Evolutionary conservation across 73 alveolate species (phyloP).

Genomic region (Tetrahymena elliotti): DNA sequence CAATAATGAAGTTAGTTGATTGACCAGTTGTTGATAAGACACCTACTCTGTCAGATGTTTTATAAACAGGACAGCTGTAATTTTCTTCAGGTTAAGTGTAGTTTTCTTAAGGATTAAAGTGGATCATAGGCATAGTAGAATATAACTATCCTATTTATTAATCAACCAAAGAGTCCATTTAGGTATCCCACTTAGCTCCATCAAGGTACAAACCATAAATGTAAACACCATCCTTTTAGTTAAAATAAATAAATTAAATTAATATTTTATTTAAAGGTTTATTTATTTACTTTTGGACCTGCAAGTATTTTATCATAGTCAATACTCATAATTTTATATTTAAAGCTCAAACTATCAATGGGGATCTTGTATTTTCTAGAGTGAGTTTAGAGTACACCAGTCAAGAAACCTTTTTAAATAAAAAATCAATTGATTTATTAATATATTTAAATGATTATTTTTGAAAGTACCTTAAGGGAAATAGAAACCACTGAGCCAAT

Average conservation of each 20-base stretch:
- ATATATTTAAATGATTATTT: background rate
- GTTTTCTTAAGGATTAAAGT: conserved; percentile 47
- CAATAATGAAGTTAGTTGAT: conserved; percentile 87
- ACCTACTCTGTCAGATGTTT: conserved; percentile 93
- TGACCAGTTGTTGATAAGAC: conserved; percentile 94
- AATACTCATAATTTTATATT: conserved; percentile 47
- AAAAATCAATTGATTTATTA: background rate
- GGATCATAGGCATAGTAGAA: conserved; percentile 54
- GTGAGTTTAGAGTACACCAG: conserved; percentile 90
- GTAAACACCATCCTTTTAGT: conserved; percentile 79
- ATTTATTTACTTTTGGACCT: conserved; percentile 30
- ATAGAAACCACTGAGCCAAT: conserved; percentile 94
- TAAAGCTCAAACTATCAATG: conserved; percentile 56
- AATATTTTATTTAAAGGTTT: conserved; percentile 11
- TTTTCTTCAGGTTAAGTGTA: conserved; percentile 81
- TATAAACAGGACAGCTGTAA: conserved; percentile 85
- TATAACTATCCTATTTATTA: conserved; percentile 52
- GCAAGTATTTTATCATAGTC: conserved; percentile 36
- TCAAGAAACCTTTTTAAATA: conserved; percentile 47
- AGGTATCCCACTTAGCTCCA: conserved; percentile 86
- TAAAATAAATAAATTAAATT: conserved; percentile 28
- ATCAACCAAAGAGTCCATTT: conserved; percentile 53
- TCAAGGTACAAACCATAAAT: conserved; percentile 88
- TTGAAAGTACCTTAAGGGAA: conserved; percentile 77
- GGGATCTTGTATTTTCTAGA: conserved; percentile 85